Base-by-base conservation (phyloP, 441 rosid genomes). In the Adansonia grandidieri region DNA sequence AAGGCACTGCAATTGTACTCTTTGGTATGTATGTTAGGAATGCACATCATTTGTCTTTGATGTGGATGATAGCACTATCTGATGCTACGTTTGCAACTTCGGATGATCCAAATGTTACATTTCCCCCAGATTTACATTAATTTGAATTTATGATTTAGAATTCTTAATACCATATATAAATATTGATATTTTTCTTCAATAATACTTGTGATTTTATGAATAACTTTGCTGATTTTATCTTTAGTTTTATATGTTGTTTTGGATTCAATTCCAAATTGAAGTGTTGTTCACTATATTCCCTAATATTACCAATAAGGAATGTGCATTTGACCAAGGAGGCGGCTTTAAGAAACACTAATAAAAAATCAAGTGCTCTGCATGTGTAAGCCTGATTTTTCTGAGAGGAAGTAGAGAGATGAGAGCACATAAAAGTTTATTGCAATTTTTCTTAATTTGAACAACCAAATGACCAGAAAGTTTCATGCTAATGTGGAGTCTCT, bases 1-100 rank as follows among this genome's bases (percentile, higher is more conserved):
- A 91, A 89, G 88, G 79, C 50, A 37, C 42, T 71, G 53, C 77
- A 79, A 72, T 67, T 79, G 65, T 57, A 73, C 50, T n/a, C 64
- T 37, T 47, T 73, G 65, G 64, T 74, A 71, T 42, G 71, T 48
- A 68, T 56, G 53, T 32, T 20, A 1, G 57, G 20, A 57, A 63
- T 81, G 28, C 45, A 15, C 76, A 32, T 48, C 7, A 76, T 32
- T 78, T 56, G 20, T 62, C 57, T 13, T 4, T 62, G n/a, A 47
- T 62, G 15, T 61, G 40, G 17, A 42, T 50, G 15, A 53, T n/a
- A 37, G 48, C 44, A 32, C 1, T 22, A 20, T 62, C n/a, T 15
- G 20, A 51, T 71, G 66, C 66, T 44, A 60, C 7, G 2, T 28
- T 45, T 74, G 22, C 54, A 20, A 61, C 19, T 74, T 74, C 45